Evolutionary conservation across 2,329 filamentous ascomycete genomes (phyloP), one percentile per base, ranked within the genome.

Genomic region (Macrophomina pseudophaseolina): DNA sequence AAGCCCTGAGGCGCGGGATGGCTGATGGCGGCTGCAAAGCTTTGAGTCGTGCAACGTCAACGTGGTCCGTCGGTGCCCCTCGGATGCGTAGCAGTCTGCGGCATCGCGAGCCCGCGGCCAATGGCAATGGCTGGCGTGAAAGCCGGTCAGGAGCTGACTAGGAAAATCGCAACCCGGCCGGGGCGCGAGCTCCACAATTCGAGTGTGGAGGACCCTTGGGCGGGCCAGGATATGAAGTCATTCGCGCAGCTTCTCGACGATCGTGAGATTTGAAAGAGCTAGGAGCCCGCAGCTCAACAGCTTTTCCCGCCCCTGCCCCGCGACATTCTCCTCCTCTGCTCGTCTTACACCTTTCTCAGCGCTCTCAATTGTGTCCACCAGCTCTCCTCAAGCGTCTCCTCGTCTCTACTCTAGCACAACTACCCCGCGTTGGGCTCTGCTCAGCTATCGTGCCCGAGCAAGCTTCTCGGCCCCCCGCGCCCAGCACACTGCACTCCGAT

Each of bases 181-280:
- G 58, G 58, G 58, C 44, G 58, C 58, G 44, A 8, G 44, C 23
- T 30, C 60, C 60, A 52, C 60, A 42, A 33, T 53, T 64, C 14
- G 60, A n/a, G 14, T 53, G 60, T 35, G 48, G 60, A 64, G 60
- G 60, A 42, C 35, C 60, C 48, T 42, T 28, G 59, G 23, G 32
- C 48, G 40, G 35, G 33, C 28, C 48, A 32, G 60, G 58, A 38
- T 66, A 77, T 77, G 76, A 76, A 74, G 74, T 78, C 75, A 78
- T 76, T 69, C 23, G 65, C 72, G 72, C 74, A 52, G 73, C 68
- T 68, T 38, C 56, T 49, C 44, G 44, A 67, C 67, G 73, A 58
- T 67, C 64, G 71, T 71, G 74, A 62, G 58, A 62, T 62, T 62
- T 49, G 58, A 49, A 40, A 35, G 68, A 62, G 58, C 58, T 62